Base-by-base conservation (phyloP, 148 eudicot species). In the Rhododendron simsii region DNA sequence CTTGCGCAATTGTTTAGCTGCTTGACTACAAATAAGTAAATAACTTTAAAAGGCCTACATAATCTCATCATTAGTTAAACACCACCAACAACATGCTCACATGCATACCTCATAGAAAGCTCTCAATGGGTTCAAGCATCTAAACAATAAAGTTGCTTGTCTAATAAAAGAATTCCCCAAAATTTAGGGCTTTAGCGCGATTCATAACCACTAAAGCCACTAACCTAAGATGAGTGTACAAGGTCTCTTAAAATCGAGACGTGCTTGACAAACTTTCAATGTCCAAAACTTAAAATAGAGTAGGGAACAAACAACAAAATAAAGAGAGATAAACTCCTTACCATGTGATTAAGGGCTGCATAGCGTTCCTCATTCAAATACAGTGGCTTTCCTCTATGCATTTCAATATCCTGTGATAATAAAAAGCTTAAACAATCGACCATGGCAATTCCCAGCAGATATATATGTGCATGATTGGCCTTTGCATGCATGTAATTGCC, bases 321-420 rank as follows among this genome's bases (percentile, higher is more conserved):
- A 9, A 69, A 5, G 80, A 35, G 59, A 77, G 16, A 1, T 73
- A 65, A 89, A 67, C 57, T 45, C 47, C 82, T 88, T 91, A 97
- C 99, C 99, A 97, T 93, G 87, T 93, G 91, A 73, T 93, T 94
- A 85, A 97, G 91, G 84, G 93, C 94, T 74, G 99, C 98, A 90
- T 95, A 95, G 67, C 99, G 97, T 85, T 97, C 99, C 85, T 95
- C 94, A 44, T 93, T 95, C 86, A 97, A 85, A 88, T 91, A 97
- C 86, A 97, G 87, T 47, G 98, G 98, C 89, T 95, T 97, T 9
- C 99, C 99, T 83, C 99, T 89, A 71, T 63, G 86, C 98, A 97
- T 93, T 18, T 93, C 95, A 83, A 69, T 67, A 89, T 97, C 99
- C 99, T 97, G 98, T 87, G 80, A 88, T 44, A 84, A 39, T 37